Percentiles rank a stretch among this genome's conserved stretches.
Conservation (phyloP, 768 basidiomycete species). For the Hortiboletus campestris region DNA sequence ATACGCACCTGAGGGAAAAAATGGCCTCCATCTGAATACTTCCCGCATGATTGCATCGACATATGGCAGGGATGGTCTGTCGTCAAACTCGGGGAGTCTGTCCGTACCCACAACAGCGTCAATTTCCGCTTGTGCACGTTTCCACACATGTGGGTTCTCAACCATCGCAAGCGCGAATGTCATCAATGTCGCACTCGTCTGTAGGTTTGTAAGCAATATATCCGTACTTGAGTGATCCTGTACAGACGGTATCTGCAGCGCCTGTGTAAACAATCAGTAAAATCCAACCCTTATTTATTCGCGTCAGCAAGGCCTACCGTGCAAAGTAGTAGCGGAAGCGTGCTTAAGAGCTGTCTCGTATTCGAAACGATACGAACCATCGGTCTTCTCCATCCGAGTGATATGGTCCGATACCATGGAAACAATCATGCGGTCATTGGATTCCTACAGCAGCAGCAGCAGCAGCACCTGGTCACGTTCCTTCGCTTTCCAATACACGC, state of each 20-base stretch:
- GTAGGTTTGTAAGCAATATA: too few species aligned
- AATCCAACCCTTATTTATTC: too few species aligned
- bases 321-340: not conserved
- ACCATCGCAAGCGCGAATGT: slow-evolving; percentile 11
- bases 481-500: not conserved
- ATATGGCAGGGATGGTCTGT: slow-evolving; percentile 10
- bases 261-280: too few species aligned
- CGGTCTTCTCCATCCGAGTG: slow-evolving; percentile 11
- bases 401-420: not conserved
- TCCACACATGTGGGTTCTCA: slow-evolving; percentile 10
- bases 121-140: slow-evolving; percentile 10
- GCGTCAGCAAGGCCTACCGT: not conserved
- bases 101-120: slow-evolving; percentile 1
- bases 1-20: not conserved
- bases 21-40: slow-evolving; percentile 4
- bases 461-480: too few species aligned
- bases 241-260: too few species aligned
- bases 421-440: too few species aligned
- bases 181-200: not conserved
- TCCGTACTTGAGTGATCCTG: too few species aligned
- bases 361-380: not conserved
- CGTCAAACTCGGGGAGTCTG: slow-evolving; percentile 2
- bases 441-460: too few species aligned
- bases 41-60: slow-evolving; percentile 8
- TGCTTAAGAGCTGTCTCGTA: slow-evolving; percentile 3